Evolutionary conservation across 176 grass and related monocot species (phyloP), one percentile per base, ranked within the genome.

Genomic region (Triticum timopheevii): DNA sequence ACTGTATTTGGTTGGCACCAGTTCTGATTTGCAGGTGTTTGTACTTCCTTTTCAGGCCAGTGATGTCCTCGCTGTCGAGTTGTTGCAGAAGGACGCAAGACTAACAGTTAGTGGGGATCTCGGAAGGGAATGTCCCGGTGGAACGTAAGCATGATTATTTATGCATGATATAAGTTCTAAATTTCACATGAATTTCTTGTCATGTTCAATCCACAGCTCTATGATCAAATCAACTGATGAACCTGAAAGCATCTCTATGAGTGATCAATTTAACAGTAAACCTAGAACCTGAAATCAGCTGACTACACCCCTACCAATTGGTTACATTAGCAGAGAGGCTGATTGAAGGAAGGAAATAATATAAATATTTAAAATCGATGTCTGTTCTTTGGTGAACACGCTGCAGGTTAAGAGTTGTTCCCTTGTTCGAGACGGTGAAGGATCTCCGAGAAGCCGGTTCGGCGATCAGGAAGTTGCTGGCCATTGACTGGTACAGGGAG

Each of bases 391-490:
- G 40, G 31, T 39, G 56, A 88, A 63, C 91, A 58, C 7, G 54
- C 28, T 28, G 28, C 54, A 98, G 96, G 84, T 92, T 95, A 73
- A 94, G 96, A 92, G 96, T 98, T 31, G 92, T 98, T 72, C 96
- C 96, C 4, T 85, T 98, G 84, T 98, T 98, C 42, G 96, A 98
- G 90, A 98, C 96, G 0, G 93, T 98, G 69, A 98, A 98, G 78
- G 96, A 98, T 90, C 82, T 98, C n/a, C 92, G 74, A 86, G 92
- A 61, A 89, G 96, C 96, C 1, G 96, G 96, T 10, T 86, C 93
- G 10, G 93, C 94, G 9, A 94, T 98, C 84, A 93, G 93, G 65
- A 93, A 98, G 80, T 24, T 98, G 11, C 82, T 98, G 16, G 93
- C 96, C 73, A 98, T 95, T 33, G 91, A 98, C 70, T 98, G 93